Evolutionary conservation across 768 basidiomycete genomes (phyloP).

Genomic region (Zangia roseola): DNA sequence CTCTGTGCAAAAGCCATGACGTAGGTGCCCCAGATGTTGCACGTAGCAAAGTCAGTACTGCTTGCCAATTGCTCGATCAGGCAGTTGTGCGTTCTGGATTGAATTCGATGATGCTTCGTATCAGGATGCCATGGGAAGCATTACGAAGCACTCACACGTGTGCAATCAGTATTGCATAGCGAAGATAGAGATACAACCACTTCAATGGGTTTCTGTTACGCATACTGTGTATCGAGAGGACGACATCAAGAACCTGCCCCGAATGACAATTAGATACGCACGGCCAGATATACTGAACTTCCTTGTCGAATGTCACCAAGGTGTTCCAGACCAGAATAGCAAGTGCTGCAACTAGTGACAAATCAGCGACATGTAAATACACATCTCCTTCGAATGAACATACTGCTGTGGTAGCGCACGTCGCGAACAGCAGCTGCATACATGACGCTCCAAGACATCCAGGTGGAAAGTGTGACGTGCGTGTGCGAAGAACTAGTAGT

Average conservation of each 20-base stretch:
- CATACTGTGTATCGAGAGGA: conserved; percentile 18
- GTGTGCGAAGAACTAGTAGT: no score
- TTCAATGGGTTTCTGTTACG: conserved; percentile 20
- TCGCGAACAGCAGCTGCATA: conserved; percentile 1
- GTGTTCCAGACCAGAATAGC: conserved; percentile 13
- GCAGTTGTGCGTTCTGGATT: conserved; percentile 15
- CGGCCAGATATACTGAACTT: conserved; percentile 21
- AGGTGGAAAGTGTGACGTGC: neutral
- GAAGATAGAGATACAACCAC: conserved; percentile 32
- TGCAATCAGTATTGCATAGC: conserved; percentile 20
- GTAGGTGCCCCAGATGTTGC: conserved; percentile 14
- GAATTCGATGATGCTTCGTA: neutral
- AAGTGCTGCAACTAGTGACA: conserved; percentile 10
- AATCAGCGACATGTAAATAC: conserved; percentile 4
- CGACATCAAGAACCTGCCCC: neutral
- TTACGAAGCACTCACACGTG: conserved; percentile 17
- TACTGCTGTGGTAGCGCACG: conserved; percentile 14
- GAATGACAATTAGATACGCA: conserved; percentile 11
- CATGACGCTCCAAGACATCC: neutral
- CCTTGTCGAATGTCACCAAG: conserved; percentile 16
- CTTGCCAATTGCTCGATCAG: conserved; percentile 6
- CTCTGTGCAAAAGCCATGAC: neutral
- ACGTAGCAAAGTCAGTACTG: conserved; percentile 9
- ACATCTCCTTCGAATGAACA: neutral
- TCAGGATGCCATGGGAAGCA: neutral